Evolutionary conservation across 257 asterid species (phyloP), one percentile per base, ranked within the genome.

Genomic region (Capsicum rhomboideum): DNA sequence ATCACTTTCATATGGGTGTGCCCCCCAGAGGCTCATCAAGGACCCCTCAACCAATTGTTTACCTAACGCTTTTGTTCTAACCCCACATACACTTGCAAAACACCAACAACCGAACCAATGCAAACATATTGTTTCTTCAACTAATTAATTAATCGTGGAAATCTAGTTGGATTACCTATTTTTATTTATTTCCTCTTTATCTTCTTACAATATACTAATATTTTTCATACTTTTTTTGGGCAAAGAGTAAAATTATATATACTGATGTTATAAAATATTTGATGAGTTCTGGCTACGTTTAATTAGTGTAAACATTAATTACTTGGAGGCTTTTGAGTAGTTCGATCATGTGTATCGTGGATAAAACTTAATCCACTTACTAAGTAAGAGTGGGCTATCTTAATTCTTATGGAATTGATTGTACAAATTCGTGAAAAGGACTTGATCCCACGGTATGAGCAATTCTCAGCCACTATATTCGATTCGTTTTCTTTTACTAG

Each of bases 1-100:
- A 34, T 34, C 4, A 34, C 58, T 77, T 81, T 74, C 90, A 87
- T 82, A 83, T 80, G 88, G 86, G 87, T 23, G 29, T 86, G 87
- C 83, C 85, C 78, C 88, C 84, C 55, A 82, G 78, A 46, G 80
- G 40, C 42, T 23, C 14, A 46, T 46, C 37, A 44, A 72, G 58
- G 58, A 44, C 37, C 37, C 80, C 37, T 72, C 80, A 75, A 75
- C 81, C 23, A 46, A 75, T 50, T 75, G 80, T 82, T 49, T 37
- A 82, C 80, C 85, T 67, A 82, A 50, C 78, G 61, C 53, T 59
- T 49, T 67, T 75, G 85, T 82, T 74, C 80, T 42, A 28, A 23
- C 79, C 80, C 67, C 85, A 50, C 79, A 82, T 4, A 23, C 50
- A 64, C 29, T 82, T 16, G 26, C 80, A 11, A 49, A 31, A 54